These are phyloP conservation scores for Gentiana straminea DNA, from an alignment of 257 asterid species.

Conservation along the genomic window DNA sequence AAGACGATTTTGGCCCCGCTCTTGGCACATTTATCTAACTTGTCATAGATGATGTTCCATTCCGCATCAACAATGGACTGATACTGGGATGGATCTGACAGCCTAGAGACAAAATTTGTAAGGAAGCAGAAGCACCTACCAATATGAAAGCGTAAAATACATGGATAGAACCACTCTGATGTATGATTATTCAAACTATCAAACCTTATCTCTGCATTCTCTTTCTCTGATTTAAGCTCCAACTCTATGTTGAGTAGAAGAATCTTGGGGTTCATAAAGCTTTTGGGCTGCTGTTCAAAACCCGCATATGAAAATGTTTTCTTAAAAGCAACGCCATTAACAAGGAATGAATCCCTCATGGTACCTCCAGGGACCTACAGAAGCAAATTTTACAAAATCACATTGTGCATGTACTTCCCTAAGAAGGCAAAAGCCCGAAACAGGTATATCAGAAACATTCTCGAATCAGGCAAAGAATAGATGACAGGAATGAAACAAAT, in stretches of 20 bases:
- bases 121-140: constrained; percentile 4
- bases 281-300: constrained; percentile 97
- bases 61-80: constrained; percentile 96
- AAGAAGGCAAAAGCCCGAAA: not conserved
- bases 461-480: too few species aligned
- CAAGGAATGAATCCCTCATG: constrained; percentile 97
- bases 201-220: constrained; percentile 98
- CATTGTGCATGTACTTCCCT: not conserved
- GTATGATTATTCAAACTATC: constrained; percentile 1
- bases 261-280: constrained; percentile 65
- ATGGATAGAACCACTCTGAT: too few species aligned
- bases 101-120: constrained; percentile 28
- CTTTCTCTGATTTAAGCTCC: constrained; percentile 96
- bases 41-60: constrained; percentile 89
- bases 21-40: constrained; percentile 81
- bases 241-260: constrained; percentile 84
- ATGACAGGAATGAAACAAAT: too few species aligned
- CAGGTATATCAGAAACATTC: too few species aligned
- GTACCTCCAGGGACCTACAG: constrained; percentile 96
- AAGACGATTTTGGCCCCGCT: constrained; percentile 87
- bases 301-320: constrained; percentile 99
- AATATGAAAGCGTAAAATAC: too few species aligned
- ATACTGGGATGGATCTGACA: constrained; percentile 81
- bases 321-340: constrained; percentile 95
- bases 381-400: constrained; percentile 10